Conservation (phyloP, 208 protist species). For the Porcisia hertigi region DNA sequence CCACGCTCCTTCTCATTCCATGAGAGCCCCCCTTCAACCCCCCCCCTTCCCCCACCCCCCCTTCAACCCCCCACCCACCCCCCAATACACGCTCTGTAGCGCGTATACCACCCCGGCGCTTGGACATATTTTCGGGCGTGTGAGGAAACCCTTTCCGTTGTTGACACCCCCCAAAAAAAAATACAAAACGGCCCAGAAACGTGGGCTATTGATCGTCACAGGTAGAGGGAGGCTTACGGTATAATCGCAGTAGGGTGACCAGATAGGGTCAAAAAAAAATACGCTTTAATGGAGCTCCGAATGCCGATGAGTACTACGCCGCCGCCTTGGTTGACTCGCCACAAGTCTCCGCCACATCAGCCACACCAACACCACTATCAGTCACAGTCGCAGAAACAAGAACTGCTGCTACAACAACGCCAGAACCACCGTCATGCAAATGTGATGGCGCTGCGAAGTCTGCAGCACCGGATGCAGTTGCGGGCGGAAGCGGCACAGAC, state of each 20-base stretch:
- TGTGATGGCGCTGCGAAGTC: slow-evolving; percentile 44
- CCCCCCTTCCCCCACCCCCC: not conserved
- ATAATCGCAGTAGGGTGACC: not conserved
- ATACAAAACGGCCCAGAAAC: too few relatives aligned
- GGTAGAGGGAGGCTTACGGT: not conserved
- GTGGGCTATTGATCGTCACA: not conserved
- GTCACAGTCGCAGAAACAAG: not conserved
- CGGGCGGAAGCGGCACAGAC: slow-evolving; percentile 31
- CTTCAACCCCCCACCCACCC: not conserved
- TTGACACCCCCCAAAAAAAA: not conserved
- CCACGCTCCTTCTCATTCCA: not conserved
- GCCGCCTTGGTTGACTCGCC: not conserved
- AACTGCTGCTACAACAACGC: not conserved
- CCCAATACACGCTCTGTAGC: not conserved
- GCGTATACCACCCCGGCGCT: not conserved
- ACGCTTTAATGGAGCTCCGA: not conserved
- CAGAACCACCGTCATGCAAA: slow-evolving; percentile 10
- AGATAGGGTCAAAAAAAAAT: too few relatives aligned
- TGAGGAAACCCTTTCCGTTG: not conserved
- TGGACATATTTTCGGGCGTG: not conserved
- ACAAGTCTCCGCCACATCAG: not conserved
- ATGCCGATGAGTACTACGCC: not conserved
- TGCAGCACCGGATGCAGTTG: slow-evolving; percentile 78
- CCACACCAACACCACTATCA: not conserved
- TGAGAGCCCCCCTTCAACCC: too few relatives aligned